Percentiles rank a stretch among this genome's conserved stretches.
These are phyloP conservation scores for Termitomyces sp. DNA, from an alignment of 768 basidiomycete genomes.

Conservation along the genomic window DNA sequence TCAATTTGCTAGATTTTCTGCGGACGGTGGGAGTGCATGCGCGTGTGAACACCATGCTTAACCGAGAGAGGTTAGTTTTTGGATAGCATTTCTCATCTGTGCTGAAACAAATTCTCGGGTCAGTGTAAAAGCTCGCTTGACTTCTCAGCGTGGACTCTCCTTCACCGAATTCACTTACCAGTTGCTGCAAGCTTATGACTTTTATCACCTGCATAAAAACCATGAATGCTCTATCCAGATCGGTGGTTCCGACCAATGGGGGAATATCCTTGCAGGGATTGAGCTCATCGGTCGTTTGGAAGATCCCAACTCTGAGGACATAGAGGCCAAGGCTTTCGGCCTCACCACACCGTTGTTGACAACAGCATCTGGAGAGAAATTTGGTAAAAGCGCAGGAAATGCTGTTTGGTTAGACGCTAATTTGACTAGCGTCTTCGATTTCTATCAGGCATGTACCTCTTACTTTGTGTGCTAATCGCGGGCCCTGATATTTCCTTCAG, in stretches of 20 bases:
- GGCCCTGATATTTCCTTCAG: slow-evolving; percentile 35
- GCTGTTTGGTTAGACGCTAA: slow-evolving; percentile 85
- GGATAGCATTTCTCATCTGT: not conserved
- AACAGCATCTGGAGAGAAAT: slow-evolving; percentile 87
- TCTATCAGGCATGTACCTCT: slow-evolving; percentile 73
- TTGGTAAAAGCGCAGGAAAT: slow-evolving; percentile 96
- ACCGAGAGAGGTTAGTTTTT: slow-evolving; percentile 73
- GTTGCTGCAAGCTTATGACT: slow-evolving; percentile 95
- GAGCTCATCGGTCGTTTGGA: slow-evolving; percentile 76
- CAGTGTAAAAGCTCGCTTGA: slow-evolving; percentile 81
- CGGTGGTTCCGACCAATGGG: slow-evolving; percentile 98
- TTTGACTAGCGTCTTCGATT: slow-evolving; percentile 85
- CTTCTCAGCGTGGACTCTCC: slow-evolving; percentile 84
- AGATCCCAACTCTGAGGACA: slow-evolving; percentile 18
- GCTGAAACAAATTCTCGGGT: not conserved
- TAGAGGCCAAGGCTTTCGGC: slow-evolving; percentile 54
- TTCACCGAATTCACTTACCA: slow-evolving; percentile 99
- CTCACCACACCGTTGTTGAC: slow-evolving; percentile 94
- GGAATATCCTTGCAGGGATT: slow-evolving; percentile 92
- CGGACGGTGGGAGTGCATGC: slow-evolving; percentile 76
- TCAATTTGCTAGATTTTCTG: slow-evolving; percentile 82
- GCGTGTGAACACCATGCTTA: slow-evolving; percentile 86
- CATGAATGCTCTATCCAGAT: slow-evolving; percentile 81
- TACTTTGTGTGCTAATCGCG: not conserved
- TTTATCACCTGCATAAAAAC: slow-evolving; percentile 66